Evolutionary conservation across 2,329 filamentous ascomycete species (phyloP), one percentile per base, ranked within the genome.

Genomic region (Escovopsis weberi): DNA sequence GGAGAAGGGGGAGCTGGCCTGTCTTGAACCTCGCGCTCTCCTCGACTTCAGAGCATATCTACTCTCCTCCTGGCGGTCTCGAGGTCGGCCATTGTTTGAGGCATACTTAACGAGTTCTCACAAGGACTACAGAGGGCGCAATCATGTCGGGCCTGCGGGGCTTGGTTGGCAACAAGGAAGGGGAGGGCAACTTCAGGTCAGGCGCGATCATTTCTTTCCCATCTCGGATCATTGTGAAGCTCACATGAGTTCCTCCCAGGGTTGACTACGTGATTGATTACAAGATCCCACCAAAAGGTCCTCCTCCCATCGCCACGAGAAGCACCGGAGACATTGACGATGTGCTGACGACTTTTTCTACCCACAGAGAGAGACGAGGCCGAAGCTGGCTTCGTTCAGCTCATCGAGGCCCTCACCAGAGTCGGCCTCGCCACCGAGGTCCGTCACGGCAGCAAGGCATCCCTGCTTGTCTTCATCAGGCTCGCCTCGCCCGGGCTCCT

Each of bases 221-320:
- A 11, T 19, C 8, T 23, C 35, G n/a, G 11, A 37, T 18, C 35
- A 37, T 10, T 15, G 6, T 32, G 28, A 32, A 32, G 28, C 28
- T 32, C 35, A 19, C 35, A 23, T 3, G n/a, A 18, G n/a, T 36
- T 36, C n/a, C 34, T 18, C 11, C 2, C 3, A 36, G 12, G 42
- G 85, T 94, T 46, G 88, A 95, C 67, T 95, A 86, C 69, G 86
- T 94, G 44, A 74, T 95, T 48, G 75, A 79, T 55, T 94, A 85
- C 63, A 71, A 80, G 45, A 80, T 89, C 55, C 73, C 78, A 26
- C 68, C 75, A 37, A 72, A 77, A 44, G 76, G 84, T 83, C 67
- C 48, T 50, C 18, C n/a, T 15, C 6, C 30, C 38, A 33, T 41
- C 19, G 12, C 18, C 30, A 28, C 30, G 15, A 15, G 15, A 15